Evolutionary conservation across 495 filamentous ascomycete species (phyloP).

Genomic region (Penicillium verhagenii): DNA sequence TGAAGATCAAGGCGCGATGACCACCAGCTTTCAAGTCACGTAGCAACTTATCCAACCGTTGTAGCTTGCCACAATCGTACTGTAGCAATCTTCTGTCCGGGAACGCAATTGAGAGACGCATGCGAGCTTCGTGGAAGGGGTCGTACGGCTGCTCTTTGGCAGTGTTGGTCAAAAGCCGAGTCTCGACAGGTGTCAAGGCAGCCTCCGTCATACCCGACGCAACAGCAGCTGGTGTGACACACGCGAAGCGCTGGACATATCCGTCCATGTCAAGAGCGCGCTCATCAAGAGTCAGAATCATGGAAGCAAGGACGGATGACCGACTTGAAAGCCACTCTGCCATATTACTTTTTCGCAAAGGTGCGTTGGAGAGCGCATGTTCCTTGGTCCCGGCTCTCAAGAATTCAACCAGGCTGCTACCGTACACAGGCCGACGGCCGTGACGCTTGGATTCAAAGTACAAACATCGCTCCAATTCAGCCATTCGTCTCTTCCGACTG

Average conservation of each 20-base stretch:
- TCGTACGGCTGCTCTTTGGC: slow-evolving; percentile 63
- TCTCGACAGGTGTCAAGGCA: slow-evolving; percentile 63
- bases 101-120: slow-evolving; percentile 92
- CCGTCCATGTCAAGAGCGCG: slow-evolving; percentile 68
- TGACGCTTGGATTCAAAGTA: slow-evolving; percentile 80
- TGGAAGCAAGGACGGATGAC: slow-evolving; percentile 64
- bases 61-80: slow-evolving; percentile 97
- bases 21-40: slow-evolving; percentile 84
- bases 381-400: slow-evolving; percentile 61
- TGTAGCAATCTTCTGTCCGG: slow-evolving; percentile 93
- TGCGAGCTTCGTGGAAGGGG: slow-evolving; percentile 90
- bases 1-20: slow-evolving; percentile 95
- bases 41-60: slow-evolving; percentile 82
- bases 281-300: slow-evolving; percentile 71
- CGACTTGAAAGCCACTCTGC: slow-evolving; percentile 73
- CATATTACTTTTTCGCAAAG: slow-evolving; percentile 40
- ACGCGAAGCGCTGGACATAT: slow-evolving; percentile 83
- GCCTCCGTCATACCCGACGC: slow-evolving; percentile 72
- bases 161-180: slow-evolving; percentile 48
- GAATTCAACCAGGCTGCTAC: slow-evolving; percentile 68
- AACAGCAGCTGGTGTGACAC: slow-evolving; percentile 83
- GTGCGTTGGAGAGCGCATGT: slow-evolving; percentile 39
- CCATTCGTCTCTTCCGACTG: slow-evolving; percentile 67
- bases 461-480: slow-evolving; percentile 75
- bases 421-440: slow-evolving; percentile 78